Evolutionary conservation across 1,284 basidiomycete genomes (phyloP), one percentile per base, ranked within the genome.

Genomic region (Stereum hirsutum): DNA sequence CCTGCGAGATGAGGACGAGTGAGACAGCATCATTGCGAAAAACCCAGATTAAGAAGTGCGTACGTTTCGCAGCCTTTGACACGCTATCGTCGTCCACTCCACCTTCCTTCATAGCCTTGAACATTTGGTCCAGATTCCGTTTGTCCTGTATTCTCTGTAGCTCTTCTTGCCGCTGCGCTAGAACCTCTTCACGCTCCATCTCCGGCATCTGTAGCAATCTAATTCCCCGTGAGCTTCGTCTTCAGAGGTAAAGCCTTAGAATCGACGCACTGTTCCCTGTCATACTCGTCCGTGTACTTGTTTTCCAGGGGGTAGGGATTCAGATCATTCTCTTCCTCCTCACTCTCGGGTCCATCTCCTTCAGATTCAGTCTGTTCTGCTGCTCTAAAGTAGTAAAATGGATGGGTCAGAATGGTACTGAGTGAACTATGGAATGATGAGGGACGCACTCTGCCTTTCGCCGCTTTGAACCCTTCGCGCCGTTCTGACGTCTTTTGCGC

Each of bases 251-350:
- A 4, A 37, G 21, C 14, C 41, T 27, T 32, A 12, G 32, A 48
- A 27, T 40, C 45, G 40, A 57, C 82, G 65, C 63, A 91, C 89
- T 72, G 65, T 51, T 85, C 75, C 56, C 86, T 78, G 60, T 97
- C 94, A 4, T 68, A 73, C 53, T 90, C 88, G 54, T 92, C 79
- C 46, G 78, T 75, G 59, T 89, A 97, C 61, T 91, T 90, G 37
- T 89, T 90, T 54, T 96, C 93, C 17, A 95, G 66, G 0, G 91
- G 93, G 58, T 91, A 97, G 4, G 82, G 83, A 52, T 89, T 87
- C n/a, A 57, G 48, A 14, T 45, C 46, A 12, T 61, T 55, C 32
- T 46, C 57, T 3, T 72, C 73, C 41, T 78, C 77, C 53, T 81
- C 81, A 50, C 75, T 77, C 55, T 81, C 79, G 14, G 66, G 68